These are phyloP conservation scores for Gypsophila paniculata DNA, from an alignment of 179 eudicot genomes.

Conservation along the genomic window DNA sequence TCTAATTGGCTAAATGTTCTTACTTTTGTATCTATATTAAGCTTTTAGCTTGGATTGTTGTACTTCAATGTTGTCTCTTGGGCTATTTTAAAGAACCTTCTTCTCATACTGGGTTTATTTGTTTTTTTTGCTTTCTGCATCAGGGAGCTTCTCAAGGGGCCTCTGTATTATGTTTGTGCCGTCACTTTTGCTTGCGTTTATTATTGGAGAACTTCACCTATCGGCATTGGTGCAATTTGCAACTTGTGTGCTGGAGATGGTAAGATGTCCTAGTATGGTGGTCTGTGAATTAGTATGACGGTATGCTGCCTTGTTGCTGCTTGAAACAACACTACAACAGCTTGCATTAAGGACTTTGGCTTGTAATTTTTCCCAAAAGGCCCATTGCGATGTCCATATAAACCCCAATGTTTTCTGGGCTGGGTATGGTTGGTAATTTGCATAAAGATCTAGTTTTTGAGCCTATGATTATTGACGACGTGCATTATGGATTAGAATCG, in stretches of 20 bases:
- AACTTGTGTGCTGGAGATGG: constrained; percentile 98
- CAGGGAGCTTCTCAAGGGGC: constrained; percentile 95
- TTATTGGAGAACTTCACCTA: constrained; percentile 81
- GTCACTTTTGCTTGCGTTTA: constrained; percentile 60
- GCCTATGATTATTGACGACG: no score
- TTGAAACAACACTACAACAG: not conserved
- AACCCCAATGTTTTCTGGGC: no score
- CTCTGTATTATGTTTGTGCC: constrained; percentile 67
- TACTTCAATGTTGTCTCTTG: not conserved
- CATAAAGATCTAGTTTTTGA: no score
- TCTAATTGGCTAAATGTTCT: not conserved
- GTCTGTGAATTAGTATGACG: not conserved
- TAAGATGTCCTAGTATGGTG: constrained; percentile 21
- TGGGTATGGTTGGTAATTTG: no score
- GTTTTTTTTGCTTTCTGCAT: constrained; percentile 21
- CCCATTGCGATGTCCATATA: no score
- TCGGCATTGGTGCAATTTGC: constrained; percentile 66
- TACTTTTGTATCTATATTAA: not conserved
- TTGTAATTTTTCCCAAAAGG: no score
- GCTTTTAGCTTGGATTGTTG: not conserved
- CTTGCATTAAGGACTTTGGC: not conserved
- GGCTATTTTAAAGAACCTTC: not conserved
- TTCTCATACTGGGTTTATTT: constrained; percentile 9
- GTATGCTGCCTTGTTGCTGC: not conserved
- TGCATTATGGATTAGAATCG: no score